A percentile compares a stretch with the other conserved stretches of the same genome.
Evolutionary conservation across 139 green algal species (phyloP).

Genomic region (Chlorella sp.): DNA sequence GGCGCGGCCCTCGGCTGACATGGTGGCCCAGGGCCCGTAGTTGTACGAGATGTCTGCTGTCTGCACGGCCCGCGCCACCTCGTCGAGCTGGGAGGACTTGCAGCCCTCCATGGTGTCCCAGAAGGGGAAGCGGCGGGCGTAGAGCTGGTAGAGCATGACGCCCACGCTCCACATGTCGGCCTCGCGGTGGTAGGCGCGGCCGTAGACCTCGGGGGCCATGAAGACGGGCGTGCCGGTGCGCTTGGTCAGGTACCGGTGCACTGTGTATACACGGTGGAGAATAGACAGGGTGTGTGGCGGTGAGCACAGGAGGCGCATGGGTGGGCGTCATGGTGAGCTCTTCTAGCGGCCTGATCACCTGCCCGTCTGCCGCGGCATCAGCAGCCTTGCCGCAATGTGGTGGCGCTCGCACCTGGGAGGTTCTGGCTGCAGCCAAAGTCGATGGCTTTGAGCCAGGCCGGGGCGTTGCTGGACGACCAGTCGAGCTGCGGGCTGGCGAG

Average conservation of each 20-base stretch:
- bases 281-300: too few species aligned
- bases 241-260: conserved; percentile 30
- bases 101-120: conserved; percentile 26
- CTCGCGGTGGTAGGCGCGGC: conserved; percentile 56
- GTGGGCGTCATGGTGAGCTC: too few species aligned
- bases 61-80: conserved; percentile 26
- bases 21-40: conserved; percentile 38
- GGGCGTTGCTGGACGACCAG: not conserved
- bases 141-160: conserved; percentile 74
- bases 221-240: conserved; percentile 73
- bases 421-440: conserved; percentile 55
- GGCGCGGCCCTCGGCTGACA: conserved; percentile 28
- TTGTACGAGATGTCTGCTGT: conserved; percentile 13
- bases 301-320: too few species aligned
- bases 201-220: conserved; percentile 82
- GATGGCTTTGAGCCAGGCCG: conserved; percentile 40
- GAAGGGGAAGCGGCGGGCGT: conserved; percentile 47
- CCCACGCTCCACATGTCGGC: conserved; percentile 77
- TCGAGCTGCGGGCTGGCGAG: not conserved
- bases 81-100: conserved; percentile 13
- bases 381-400: too few species aligned
- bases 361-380: too few species aligned
- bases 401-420: conserved; percentile 7
- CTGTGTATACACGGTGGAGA: too few species aligned
- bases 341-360: too few species aligned